Base-by-base conservation (phyloP, 1,284 basidiomycete species). In the Neotropicomus parvogracilis region DNA sequence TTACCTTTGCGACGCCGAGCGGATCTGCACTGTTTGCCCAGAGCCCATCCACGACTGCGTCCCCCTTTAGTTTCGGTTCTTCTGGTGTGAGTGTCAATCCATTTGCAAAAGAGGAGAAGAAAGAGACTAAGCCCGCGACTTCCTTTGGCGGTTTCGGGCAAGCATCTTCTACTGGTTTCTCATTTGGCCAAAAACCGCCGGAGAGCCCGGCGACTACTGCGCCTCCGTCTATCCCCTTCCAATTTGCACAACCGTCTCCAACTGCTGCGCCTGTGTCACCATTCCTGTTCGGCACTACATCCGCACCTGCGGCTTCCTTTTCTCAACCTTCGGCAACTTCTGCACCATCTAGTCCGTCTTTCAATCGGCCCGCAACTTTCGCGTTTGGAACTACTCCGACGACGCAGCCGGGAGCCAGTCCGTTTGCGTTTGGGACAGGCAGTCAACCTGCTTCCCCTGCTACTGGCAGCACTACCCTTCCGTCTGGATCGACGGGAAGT, bases 391-490 rank as follows among this genome's bases (percentile, higher is more conserved):
- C 68, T 17, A 59, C 70, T 4, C 44, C 62, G 1, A 26, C 58
- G 27, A 49, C 67, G 16, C 67, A 68, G 40, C 63, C 64, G 27
- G 26, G 52, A 31, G 24, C 52, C 8, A 44, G 6, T 40, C 41
- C 67, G 13, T 68, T 71, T 28, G 33, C 48, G n/a, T 69, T 72
- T 38, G 70, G 59, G 28, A 19, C 55, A 32, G 32, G 59, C 21
- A 74, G 71, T 50, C 79, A 81, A 55, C 80, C 81, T 44, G 71
- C 73, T 32, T 83, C 83, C n/a, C 82, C 81, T 17, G 77, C 74
- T 42, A 65, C 66, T 41, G 63, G 64, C 9, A 67, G 54, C 27
- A 35, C 66, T 51, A 53, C 56, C 59, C 46, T 72, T 63, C 54
- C 63, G 68, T 44, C 72, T 12, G 60, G 71, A 53, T 70, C 74